Evolutionary conservation across 2,329 filamentous ascomycete species (phyloP).

Genomic region (Tolypocladium pustulatum): DNA sequence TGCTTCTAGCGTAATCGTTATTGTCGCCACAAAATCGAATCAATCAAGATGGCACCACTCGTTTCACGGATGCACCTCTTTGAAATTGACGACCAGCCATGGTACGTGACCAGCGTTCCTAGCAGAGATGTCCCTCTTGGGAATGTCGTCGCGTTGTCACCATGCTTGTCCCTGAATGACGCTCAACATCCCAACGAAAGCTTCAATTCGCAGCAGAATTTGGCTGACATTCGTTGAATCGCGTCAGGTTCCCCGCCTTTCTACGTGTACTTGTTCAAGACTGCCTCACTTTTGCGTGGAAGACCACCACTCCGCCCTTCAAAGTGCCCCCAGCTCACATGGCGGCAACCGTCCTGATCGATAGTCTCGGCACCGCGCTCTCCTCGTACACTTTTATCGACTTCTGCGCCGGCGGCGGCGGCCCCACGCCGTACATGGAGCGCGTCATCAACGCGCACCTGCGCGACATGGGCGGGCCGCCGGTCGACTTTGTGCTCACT

Average conservation of each 20-base stretch:
- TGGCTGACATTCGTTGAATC: neutral
- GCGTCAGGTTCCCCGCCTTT: neutral
- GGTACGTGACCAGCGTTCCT: slow-evolving; percentile 29
- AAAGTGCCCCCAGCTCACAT: slow-evolving; percentile 37
- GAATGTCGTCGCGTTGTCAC: neutral
- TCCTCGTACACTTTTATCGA: slow-evolving; percentile 56
- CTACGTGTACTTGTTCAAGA: neutral
- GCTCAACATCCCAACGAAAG: neutral
- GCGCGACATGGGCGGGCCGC: slow-evolving; percentile 9
- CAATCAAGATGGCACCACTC: slow-evolving; percentile 28
- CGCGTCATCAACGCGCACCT: slow-evolving; percentile 41
- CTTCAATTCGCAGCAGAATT: neutral
- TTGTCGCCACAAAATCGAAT: neutral
- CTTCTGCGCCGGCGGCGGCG: slow-evolving; percentile 66
- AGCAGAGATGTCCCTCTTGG: neutral
- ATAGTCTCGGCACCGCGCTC: slow-evolving; percentile 34
- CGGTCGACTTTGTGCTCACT: slow-evolving; percentile 51
- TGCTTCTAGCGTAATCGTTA: neutral
- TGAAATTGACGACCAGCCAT: slow-evolving; percentile 57
- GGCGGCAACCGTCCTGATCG: slow-evolving; percentile 46
- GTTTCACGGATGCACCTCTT: slow-evolving; percentile 52
- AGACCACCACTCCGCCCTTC: neutral
- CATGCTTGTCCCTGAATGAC: neutral
- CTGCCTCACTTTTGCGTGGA: neutral
- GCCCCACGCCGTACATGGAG: slow-evolving; percentile 57